phyloP scores from a whole-genome alignment of 441 rosid species.

The Pelargonium citronellum region DNA sequence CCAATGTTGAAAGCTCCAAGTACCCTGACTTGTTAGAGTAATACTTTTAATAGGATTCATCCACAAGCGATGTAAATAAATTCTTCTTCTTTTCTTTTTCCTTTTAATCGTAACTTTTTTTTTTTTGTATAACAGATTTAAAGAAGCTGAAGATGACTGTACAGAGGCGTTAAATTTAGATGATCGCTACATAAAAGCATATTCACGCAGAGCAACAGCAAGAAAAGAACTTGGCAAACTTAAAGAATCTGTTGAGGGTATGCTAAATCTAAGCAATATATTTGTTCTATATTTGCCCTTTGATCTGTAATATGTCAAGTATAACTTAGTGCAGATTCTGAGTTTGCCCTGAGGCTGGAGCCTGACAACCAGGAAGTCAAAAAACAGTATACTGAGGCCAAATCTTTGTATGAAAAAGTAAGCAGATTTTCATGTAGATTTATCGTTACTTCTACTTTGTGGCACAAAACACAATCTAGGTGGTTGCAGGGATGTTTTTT shows the following conservation, averaged over 20 bases:
- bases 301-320: conserved; percentile 23
- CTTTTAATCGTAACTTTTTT: conserved; percentile 1
- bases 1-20: neutral
- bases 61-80: neutral
- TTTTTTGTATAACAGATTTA: conserved; percentile 39
- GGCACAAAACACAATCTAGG: neutral
- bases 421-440: conserved; percentile 8
- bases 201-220: conserved; percentile 86
- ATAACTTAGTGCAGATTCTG: conserved; percentile 65
- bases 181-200: conserved; percentile 83
- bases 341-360: conserved; percentile 76
- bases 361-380: conserved; percentile 77
- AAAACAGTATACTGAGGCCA: conserved; percentile 67
- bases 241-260: conserved; percentile 79
- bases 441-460: conserved; percentile 4
- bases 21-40: neutral
- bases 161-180: conserved; percentile 87
- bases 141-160: conserved; percentile 84
- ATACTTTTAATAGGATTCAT: neutral
- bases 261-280: conserved; percentile 5
- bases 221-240: conserved; percentile 68
- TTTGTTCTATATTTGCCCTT: conserved; percentile 7
- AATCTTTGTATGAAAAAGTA: conserved; percentile 68
- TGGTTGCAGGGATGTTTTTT: conserved; percentile 8
- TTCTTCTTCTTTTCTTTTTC: conserved; percentile 6